These are phyloP conservation scores for Aspergillus sojae DNA, from an alignment of 2,329 filamentous ascomycete genomes.

Conservation along the genomic window DNA sequence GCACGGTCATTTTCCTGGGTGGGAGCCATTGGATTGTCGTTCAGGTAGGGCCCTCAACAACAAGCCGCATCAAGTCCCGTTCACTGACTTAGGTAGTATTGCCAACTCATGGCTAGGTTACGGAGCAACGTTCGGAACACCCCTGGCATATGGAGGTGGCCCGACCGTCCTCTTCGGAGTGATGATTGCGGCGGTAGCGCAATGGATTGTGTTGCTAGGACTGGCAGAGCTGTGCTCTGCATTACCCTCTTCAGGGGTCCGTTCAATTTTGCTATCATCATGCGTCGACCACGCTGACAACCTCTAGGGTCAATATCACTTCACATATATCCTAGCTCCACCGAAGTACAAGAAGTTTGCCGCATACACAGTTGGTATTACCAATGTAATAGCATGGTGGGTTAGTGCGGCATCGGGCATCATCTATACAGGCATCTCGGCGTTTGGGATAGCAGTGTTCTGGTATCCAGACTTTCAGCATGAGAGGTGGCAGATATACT, in stretches of 20 bases:
- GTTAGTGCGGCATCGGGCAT: conserved; percentile 22
- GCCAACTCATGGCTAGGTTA: conserved; percentile 38
- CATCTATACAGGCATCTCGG: conserved; percentile 20
- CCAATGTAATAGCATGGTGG: conserved; percentile 28
- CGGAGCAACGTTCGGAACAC: conserved; percentile 21
- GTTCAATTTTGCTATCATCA: not conserved
- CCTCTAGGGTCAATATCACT: conserved; percentile 33
- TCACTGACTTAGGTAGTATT: conserved; percentile 14
- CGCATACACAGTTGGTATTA: conserved; percentile 29
- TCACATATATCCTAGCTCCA: conserved; percentile 29
- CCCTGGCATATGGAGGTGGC: conserved; percentile 27
- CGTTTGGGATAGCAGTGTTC: conserved; percentile 18
- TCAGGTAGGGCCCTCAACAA: conserved; percentile 14
- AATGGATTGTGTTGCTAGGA: conserved; percentile 20
- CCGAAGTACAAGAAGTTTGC: conserved; percentile 13
- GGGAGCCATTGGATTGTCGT: conserved; percentile 25
- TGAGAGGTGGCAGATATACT: conserved; percentile 26
- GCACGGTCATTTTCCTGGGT: conserved; percentile 26
- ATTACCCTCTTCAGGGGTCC: conserved; percentile 16
- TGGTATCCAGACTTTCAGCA: conserved; percentile 16
- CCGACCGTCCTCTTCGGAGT: conserved; percentile 27
- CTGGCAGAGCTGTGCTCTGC: conserved; percentile 21
- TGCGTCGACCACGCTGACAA: not conserved
- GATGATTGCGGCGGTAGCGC: conserved; percentile 25
- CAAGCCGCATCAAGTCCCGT: not conserved